Evolutionary conservation across 352 stramenopile species (phyloP), one percentile per base, ranked within the genome.

Genomic region (Peronospora destructor): DNA sequence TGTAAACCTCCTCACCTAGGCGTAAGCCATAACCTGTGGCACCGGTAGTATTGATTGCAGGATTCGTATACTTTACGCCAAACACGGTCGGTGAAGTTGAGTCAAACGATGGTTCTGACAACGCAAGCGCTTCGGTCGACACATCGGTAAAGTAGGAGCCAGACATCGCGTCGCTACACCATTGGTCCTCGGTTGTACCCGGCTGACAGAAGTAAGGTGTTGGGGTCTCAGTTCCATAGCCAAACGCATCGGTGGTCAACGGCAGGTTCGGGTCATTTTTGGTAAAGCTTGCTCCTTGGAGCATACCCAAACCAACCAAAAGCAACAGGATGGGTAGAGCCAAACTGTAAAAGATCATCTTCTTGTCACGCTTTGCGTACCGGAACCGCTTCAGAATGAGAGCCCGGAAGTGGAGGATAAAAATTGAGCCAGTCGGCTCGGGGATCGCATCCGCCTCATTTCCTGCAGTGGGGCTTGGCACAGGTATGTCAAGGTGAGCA

Each of bases 371-470:
- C 32, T 76, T 83, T 13, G 73, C 67, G n/a, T 76, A 62, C 0
- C 69, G 64, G 45, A 83, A 80, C 0, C 78, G 70, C 49, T 90
- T 89, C 6, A 73, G 58, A 12, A 87, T 34, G 0, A 89, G 48
- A 1, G 75, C 78, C 2, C 29, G 12, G 4, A 87, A 49, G 23
- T 87, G 78, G 4, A 36, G 49, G 34, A 49, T 35, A 48, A 81
- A 44, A 29, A 57, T 56, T 2, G 45, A 68, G 5, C 35, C 38
- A 21, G 29, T 43, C 9, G 43, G 37, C 9, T 53, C 29, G 7
- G 37, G 37, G n/a, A 53, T 13, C 4, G 29, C 32, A 25, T 26
- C 43, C 13, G 49, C 35, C 35, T 54, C 55, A 46, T 34, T 63
- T 12, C 32, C 53, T 40, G 40, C 10, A 3, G 48, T 38, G 7